These are phyloP conservation scores for Ampelocalamus luodianensis DNA, from an alignment of 176 grass and related monocot genomes.

Conservation along the genomic window DNA sequence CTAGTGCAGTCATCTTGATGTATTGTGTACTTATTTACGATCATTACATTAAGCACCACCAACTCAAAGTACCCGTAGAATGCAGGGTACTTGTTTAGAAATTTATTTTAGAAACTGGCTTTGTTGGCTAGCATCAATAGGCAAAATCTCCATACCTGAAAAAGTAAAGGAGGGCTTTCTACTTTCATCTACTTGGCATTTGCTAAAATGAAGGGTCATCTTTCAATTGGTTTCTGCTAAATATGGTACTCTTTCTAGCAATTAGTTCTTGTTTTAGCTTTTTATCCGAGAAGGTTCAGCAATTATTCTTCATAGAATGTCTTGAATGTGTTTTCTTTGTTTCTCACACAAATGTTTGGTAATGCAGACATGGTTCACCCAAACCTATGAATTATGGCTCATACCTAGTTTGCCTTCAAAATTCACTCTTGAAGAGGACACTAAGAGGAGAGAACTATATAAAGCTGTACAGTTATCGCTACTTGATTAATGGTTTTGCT, in stretches of 20 bases:
- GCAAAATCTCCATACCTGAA: background rate
- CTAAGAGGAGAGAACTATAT: constrained; percentile 77
- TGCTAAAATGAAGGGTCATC: constrained; percentile 15
- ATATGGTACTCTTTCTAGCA: background rate
- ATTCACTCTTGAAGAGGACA: constrained; percentile 85
- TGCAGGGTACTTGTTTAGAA: background rate
- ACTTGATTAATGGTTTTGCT: constrained; percentile 97
- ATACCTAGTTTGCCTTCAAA: constrained; percentile 73
- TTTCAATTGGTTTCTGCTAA: constrained; percentile 1
- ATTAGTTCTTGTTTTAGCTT: constrained; percentile 1
- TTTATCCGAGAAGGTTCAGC: background rate
- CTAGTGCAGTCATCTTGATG: background rate
- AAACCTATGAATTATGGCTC: constrained; percentile 74
- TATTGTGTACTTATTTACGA: background rate
- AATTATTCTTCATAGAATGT: constrained; percentile 3
- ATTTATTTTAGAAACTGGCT: background rate
- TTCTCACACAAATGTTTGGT: constrained; percentile 36
- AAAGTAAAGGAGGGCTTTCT: background rate
- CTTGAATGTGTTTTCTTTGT: constrained; percentile 23
- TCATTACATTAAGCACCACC: background rate
- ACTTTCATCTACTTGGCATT: constrained; percentile 10
- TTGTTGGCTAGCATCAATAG: background rate
- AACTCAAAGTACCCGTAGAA: constrained; percentile 12
- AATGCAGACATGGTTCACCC: constrained; percentile 69
- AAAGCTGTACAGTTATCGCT: constrained; percentile 94